Evolutionary conservation across 2,329 filamentous ascomycete genomes (phyloP).

Genomic region (Colletotrichum brevisporum): DNA sequence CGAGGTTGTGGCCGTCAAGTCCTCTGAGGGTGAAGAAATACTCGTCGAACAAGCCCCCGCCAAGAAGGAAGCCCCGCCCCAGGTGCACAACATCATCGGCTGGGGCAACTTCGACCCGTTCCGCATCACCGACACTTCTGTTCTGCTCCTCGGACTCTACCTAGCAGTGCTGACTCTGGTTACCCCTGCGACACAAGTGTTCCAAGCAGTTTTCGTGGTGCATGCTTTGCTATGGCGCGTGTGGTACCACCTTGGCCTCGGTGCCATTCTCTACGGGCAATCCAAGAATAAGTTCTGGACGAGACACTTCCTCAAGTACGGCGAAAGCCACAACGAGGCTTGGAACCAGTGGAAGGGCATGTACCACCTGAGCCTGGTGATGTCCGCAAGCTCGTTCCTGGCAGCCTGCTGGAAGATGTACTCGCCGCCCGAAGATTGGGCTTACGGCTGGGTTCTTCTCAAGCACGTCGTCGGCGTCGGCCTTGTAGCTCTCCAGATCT

Average conservation of each 20-base stretch:
- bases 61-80: slow-evolving; percentile 65
- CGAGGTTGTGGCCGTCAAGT: slow-evolving; percentile 28
- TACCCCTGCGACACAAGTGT: slow-evolving; percentile 82
- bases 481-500: slow-evolving; percentile 88
- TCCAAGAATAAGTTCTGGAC: slow-evolving; percentile 96
- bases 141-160: slow-evolving; percentile 82
- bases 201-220: slow-evolving; percentile 83
- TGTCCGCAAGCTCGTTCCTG: slow-evolving; percentile 91
- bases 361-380: slow-evolving; percentile 91
- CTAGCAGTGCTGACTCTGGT: slow-evolving; percentile 79
- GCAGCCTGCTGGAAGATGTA: slow-evolving; percentile 99
- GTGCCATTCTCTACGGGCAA: slow-evolving; percentile 86
- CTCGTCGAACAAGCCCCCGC: slow-evolving; percentile 42
- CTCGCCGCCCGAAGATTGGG: slow-evolving; percentile 86
- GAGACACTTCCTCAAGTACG: slow-evolving; percentile 96
- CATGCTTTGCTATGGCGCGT: slow-evolving; percentile 88
- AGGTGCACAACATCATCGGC: slow-evolving; percentile 88
- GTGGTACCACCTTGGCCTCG: slow-evolving; percentile 93
- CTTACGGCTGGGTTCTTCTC: slow-evolving; percentile 85
- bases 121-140: slow-evolving; percentile 86
- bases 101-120: slow-evolving; percentile 88
- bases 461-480: slow-evolving; percentile 88
- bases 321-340: slow-evolving; percentile 89
- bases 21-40: slow-evolving; percentile 37
- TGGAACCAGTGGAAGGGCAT: slow-evolving; percentile 99